A percentile compares a stretch with the other conserved stretches of the same genome.
phyloP scores from a whole-genome alignment of 805 yeast species.

The Yarrowia sp. region DNA sequence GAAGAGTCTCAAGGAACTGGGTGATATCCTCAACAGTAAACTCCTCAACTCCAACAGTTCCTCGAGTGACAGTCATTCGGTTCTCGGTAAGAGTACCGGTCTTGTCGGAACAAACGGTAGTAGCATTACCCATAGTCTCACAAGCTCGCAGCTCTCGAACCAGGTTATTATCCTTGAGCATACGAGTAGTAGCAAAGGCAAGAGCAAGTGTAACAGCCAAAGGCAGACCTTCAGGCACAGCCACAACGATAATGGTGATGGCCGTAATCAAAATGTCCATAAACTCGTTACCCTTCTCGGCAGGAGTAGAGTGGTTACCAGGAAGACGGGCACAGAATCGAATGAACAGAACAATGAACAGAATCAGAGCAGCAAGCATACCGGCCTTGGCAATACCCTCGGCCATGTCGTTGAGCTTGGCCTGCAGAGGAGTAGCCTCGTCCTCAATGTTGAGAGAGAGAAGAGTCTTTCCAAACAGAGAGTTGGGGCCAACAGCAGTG shows the following conservation, averaged over 20 bases:
- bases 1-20: slow-evolving; percentile 26
- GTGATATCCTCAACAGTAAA: slow-evolving; percentile 39
- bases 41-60: slow-evolving; percentile 55
- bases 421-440: slow-evolving; percentile 87
- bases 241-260: slow-evolving; percentile 91
- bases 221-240: slow-evolving; percentile 99
- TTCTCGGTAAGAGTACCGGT: slow-evolving; percentile 97
- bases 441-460: slow-evolving; percentile 68
- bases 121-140: slow-evolving; percentile 99
- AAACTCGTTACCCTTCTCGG: slow-evolving; percentile 81
- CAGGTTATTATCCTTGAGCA: slow-evolving; percentile 93
- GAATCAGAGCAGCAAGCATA: slow-evolving; percentile 73
- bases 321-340: slow-evolving; percentile 67
- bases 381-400: slow-evolving; percentile 96
- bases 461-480: slow-evolving; percentile 92
- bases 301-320: slow-evolving; percentile 48
- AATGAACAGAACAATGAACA: slow-evolving; percentile 75
- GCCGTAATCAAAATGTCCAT: slow-evolving; percentile 86
- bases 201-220: slow-evolving; percentile 94
- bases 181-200: slow-evolving; percentile 97
- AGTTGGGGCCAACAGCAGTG: slow-evolving; percentile 86
- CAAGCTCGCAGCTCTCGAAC: slow-evolving; percentile 93
- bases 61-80: slow-evolving; percentile 84
- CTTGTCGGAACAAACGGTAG: slow-evolving; percentile 94
- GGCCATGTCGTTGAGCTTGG: slow-evolving; percentile 74